Percentiles rank a stretch among this genome's conserved stretches.
These are phyloP conservation scores for Aspergillus sp. DNA, from an alignment of 2,329 filamentous ascomycete genomes.

Conservation along the genomic window DNA sequence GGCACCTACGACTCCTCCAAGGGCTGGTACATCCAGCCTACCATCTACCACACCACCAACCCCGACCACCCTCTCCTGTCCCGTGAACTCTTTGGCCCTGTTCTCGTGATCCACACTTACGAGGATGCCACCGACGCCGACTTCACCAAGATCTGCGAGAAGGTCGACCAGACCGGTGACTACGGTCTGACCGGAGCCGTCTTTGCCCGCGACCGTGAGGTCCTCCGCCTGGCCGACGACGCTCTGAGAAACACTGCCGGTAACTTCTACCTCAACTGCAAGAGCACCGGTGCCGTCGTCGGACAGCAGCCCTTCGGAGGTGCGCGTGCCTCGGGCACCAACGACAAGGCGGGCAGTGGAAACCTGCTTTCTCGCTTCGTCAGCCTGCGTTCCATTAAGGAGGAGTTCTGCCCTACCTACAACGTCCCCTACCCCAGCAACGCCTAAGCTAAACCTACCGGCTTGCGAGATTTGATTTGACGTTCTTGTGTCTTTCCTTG, in stretches of 20 bases:
- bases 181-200: slow-evolving; percentile 46
- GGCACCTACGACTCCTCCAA: slow-evolving; percentile 74
- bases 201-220: slow-evolving; percentile 40
- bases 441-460: slow-evolving; percentile 47
- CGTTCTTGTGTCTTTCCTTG: slow-evolving; percentile 17
- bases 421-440: slow-evolving; percentile 71
- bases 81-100: slow-evolving; percentile 79
- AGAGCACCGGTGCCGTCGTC: slow-evolving; percentile 67
- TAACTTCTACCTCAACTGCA: slow-evolving; percentile 47
- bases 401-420: slow-evolving; percentile 67
- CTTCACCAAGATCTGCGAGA: slow-evolving; percentile 60
- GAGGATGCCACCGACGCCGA: slow-evolving; percentile 62
- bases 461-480: slow-evolving; percentile 1
- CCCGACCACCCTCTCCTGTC: slow-evolving; percentile 71
- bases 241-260: slow-evolving; percentile 39
- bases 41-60: slow-evolving; percentile 74
- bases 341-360: slow-evolving; percentile 70
- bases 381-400: slow-evolving; percentile 68
- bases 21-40: slow-evolving; percentile 82
- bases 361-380: slow-evolving; percentile 66
- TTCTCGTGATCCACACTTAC: slow-evolving; percentile 75
- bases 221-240: slow-evolving; percentile 36
- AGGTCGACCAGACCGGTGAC: slow-evolving; percentile 41
- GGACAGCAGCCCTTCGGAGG: slow-evolving; percentile 73
- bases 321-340: slow-evolving; percentile 66